phyloP scores from a whole-genome alignment of 1,139 yeast genomes.

The Suhomyces guaymorum region DNA sequence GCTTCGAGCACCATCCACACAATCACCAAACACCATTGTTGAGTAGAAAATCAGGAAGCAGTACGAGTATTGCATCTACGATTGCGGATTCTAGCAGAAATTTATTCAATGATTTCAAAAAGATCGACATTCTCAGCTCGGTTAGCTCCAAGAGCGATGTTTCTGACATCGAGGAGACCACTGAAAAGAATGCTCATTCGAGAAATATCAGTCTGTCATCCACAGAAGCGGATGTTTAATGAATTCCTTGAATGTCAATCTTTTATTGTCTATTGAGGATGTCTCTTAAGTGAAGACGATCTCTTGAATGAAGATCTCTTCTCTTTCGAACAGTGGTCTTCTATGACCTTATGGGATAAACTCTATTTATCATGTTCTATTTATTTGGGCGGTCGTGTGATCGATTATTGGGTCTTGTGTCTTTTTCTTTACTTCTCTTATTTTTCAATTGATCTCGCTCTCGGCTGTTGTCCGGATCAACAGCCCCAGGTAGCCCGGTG shows the following conservation, averaged over 20 bases:
- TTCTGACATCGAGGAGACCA: constrained; percentile 4
- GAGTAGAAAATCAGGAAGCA: constrained; percentile 10
- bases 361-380: constrained; percentile 5
- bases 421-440: too few species aligned
- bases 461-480: constrained; percentile 9
- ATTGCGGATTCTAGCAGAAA: constrained; percentile 19
- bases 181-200: constrained; percentile 1
- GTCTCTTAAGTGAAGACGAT: too few species aligned
- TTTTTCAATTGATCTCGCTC: too few species aligned
- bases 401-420: too few species aligned
- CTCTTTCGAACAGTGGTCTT: too few species aligned
- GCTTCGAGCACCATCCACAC: constrained; percentile 36
- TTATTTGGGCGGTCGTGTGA: too few species aligned
- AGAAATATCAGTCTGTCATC: constrained; percentile 6
- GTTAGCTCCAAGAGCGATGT: constrained; percentile 10
- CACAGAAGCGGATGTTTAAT: constrained; percentile 12
- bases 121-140: constrained; percentile 13
- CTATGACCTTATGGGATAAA: too few species aligned
- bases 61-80: constrained; percentile 10
- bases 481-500: constrained; percentile 3
- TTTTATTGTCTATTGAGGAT: too few species aligned
- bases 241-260: too few species aligned
- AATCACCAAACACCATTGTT: constrained; percentile 19
- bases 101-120: constrained; percentile 24
- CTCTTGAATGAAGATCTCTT: too few species aligned